Conservation (phyloP, 1,284 basidiomycete species). For the Salmacisia buchloeana region DNA sequence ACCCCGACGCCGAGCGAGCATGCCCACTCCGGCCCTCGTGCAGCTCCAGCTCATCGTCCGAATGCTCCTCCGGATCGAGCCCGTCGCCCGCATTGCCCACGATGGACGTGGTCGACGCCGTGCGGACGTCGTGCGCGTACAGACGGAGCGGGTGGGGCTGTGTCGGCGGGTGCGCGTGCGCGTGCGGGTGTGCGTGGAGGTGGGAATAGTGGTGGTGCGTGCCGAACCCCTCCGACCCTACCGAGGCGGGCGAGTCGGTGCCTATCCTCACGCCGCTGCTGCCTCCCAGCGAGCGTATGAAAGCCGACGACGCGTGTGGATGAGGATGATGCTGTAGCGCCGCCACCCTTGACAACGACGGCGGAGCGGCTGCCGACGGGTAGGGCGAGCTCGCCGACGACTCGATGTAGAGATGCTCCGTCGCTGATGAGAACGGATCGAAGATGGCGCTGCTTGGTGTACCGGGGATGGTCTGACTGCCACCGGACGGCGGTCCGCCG, state of each 20-base stretch:
- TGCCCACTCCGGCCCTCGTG: background rate
- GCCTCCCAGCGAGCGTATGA: too few species aligned
- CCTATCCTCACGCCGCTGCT: too few species aligned
- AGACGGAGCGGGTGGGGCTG: too few species aligned
- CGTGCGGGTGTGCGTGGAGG: too few species aligned
- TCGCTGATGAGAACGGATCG: conserved; percentile 13
- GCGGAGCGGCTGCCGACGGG: background rate
- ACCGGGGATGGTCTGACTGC: conserved; percentile 4
- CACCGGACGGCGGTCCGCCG: conserved; percentile 11
- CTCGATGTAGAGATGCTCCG: background rate
- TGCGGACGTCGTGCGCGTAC: background rate
- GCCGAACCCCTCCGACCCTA: too few species aligned
- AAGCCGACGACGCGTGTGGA: too few species aligned
- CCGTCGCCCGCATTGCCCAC: conserved; percentile 38
- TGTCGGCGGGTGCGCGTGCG: too few species aligned
- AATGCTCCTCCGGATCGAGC: conserved; percentile 22
- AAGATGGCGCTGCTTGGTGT: conserved; percentile 34
- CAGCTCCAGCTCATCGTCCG: conserved; percentile 19
- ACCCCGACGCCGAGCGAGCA: background rate
- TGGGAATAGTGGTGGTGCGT: too few species aligned
- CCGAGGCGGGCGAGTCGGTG: too few species aligned
- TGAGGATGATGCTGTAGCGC: too few species aligned
- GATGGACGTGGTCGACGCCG: conserved; percentile 12
- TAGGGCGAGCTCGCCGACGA: background rate
- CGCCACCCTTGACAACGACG: too few species aligned